Percentiles rank a stretch among this genome's conserved stretches.
These are phyloP conservation scores for Chalciporus chontae DNA, from an alignment of 768 basidiomycete genomes.

Conservation along the genomic window DNA sequence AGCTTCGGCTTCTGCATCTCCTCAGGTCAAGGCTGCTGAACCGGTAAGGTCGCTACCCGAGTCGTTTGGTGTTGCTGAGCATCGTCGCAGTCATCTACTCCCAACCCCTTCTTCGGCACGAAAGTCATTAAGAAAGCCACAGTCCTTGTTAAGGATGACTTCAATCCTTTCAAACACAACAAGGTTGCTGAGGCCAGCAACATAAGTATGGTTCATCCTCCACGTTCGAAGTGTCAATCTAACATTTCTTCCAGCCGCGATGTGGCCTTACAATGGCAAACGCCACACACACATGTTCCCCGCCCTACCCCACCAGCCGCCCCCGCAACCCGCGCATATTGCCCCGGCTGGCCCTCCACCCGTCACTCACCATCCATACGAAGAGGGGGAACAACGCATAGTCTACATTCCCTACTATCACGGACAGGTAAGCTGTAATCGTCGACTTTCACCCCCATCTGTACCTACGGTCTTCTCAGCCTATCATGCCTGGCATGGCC, in stretches of 20 bases:
- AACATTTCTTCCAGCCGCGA: conserved; percentile 44
- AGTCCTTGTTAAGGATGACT: conserved; percentile 92
- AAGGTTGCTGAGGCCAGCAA: conserved; percentile 74
- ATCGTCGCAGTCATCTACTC: conserved; percentile 37
- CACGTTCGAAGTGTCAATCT: background rate
- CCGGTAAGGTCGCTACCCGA: conserved; percentile 34
- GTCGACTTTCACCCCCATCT: background rate
- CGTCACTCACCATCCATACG: conserved; percentile 72
- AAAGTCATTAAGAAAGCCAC: conserved; percentile 71
- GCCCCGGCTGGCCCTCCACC: conserved; percentile 64
- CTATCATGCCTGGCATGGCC: conserved; percentile 83
- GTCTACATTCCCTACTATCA: conserved; percentile 84
- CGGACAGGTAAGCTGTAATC: conserved; percentile 50
- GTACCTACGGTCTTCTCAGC: conserved; percentile 36
- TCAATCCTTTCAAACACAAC: conserved; percentile 91
- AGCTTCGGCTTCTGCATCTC: conserved; percentile 51
- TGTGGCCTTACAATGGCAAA: conserved; percentile 91
- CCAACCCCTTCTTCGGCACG: conserved; percentile 90
- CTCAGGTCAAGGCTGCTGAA: conserved; percentile 59
- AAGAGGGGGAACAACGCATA: conserved; percentile 70
- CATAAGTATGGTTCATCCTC: conserved; percentile 54
- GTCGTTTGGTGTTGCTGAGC: conserved; percentile 6
- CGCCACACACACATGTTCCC: conserved; percentile 80
- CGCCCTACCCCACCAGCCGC: conserved; percentile 50
- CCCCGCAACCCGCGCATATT: conserved; percentile 67